Evolutionary conservation across 345 rosid species (phyloP), one percentile per base, ranked within the genome.

Genomic region (Balakata baccata): DNA sequence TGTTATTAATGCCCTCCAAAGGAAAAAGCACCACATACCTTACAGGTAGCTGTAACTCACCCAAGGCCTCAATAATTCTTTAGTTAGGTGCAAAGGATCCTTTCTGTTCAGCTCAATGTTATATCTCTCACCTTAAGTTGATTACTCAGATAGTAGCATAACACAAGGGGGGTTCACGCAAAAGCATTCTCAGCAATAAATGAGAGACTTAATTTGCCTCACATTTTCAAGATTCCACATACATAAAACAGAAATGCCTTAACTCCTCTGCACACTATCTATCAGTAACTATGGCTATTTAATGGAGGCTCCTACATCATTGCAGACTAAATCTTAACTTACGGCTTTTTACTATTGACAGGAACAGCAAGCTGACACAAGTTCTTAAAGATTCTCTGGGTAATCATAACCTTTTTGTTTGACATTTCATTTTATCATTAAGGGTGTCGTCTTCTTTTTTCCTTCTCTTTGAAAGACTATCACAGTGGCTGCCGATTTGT

Each of bases 331-430:
- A 71, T 17, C 54, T 67, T 61, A 71, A 80, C 67, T 38, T 11
- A 9, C 37, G 29, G 20, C 37, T 62, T 81, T 61, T 69, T 75
- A 25, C 60, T 68, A 60, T 79, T 75, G 75, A 78, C 90, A 91
- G 97, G 89, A 92, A 92, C 74, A 90, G 92, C 86, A 92, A 88
- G 89, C 86, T 92, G 81, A 90, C 97, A 11, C 93, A 85, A 71
- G 89, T 92, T 70, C 92, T 92, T 58, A 86, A 88, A 83, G 97
- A 92, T 81, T 92, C 95, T 29, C 81, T 92, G 7, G 97, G 97
- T 90, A 87, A 83, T 37, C 68, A 52, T 49, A 11, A 49, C 77
- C 65, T n/a, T 50, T 56, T 9, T 71, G 53, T 18, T 22, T 56
- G 22, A 25, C 50, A 58, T 60, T 60, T 60, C 53, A 50, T 50